phyloP scores from a whole-genome alignment of 2,329 filamentous ascomycete species.

The Aciculosporium take region DNA sequence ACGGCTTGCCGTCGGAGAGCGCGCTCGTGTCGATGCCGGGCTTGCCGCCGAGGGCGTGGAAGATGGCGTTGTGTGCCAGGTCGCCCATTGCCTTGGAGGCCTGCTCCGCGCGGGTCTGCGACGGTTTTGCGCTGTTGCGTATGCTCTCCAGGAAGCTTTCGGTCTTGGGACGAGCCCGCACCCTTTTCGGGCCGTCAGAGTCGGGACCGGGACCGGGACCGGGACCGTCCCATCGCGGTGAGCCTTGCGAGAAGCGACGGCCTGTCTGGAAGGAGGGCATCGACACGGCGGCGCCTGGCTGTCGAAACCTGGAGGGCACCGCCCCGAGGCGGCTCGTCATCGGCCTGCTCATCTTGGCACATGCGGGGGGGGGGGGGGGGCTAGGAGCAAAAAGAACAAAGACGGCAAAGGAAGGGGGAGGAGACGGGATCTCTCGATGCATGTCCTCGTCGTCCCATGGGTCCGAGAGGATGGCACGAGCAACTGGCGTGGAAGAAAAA shows the following conservation, averaged over 20 bases:
- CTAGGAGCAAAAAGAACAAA: neutral
- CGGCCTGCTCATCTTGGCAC: slow-evolving; percentile 29
- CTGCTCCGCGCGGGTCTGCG: slow-evolving; percentile 8
- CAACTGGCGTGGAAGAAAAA: too few relatives aligned
- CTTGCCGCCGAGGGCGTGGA: slow-evolving; percentile 22
- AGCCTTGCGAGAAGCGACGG: slow-evolving; percentile 28
- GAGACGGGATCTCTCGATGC: neutral
- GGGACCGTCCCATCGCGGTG: slow-evolving; percentile 15
- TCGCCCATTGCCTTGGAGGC: slow-evolving; percentile 18
- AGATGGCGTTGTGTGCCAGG: slow-evolving; percentile 25
- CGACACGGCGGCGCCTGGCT: slow-evolving; percentile 10
- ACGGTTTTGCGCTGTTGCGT: slow-evolving; percentile 15
- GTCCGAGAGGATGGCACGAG: neutral
- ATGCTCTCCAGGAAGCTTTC: slow-evolving; percentile 20
- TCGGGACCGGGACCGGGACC: too few relatives aligned
- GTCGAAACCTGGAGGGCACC: slow-evolving; percentile 20
- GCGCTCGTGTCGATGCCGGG: slow-evolving; percentile 20
- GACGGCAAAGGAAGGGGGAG: neutral
- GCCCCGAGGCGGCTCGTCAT: slow-evolving; percentile 29
- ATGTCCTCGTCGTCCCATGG: neutral
- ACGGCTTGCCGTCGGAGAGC: slow-evolving; percentile 13
- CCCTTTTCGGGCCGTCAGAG: slow-evolving; percentile 11
- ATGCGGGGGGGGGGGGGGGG: slow-evolving; percentile 7
- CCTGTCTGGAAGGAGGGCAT: slow-evolving; percentile 11
- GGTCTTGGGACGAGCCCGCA: slow-evolving; percentile 14